phyloP scores from a whole-genome alignment of 495 filamentous ascomycete species.

The Neurospora tetraspora region DNA sequence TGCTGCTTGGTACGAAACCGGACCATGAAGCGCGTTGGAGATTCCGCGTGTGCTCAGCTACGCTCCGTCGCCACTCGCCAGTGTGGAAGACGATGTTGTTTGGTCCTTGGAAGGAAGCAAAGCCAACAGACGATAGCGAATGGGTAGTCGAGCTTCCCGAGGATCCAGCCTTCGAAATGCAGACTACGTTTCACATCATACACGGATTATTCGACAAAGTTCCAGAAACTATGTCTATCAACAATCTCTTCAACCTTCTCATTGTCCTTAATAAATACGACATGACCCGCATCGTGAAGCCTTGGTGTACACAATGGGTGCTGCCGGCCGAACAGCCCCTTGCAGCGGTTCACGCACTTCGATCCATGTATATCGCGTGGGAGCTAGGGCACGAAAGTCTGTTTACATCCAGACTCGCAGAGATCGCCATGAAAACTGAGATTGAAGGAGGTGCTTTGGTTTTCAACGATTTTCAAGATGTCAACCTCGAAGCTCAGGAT shows the following conservation, averaged over 20 bases:
- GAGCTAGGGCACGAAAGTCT: background rate
- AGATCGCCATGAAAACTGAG: background rate
- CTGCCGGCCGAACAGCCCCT: background rate
- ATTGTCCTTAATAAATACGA: background rate
- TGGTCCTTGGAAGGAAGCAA: slow-evolving; percentile 16
- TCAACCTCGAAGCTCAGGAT: background rate
- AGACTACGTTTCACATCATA: background rate
- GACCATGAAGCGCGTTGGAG: background rate
- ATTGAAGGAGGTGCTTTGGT: background rate
- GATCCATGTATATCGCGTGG: background rate
- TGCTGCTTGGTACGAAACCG: background rate
- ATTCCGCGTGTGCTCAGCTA: slow-evolving; percentile 17
- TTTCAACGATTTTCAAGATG: background rate
- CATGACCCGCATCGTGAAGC: background rate
- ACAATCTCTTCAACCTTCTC: background rate
- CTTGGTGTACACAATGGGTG: background rate
- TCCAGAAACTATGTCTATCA: background rate
- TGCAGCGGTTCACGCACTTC: rapidly evolving
- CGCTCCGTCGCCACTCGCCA: slow-evolving; percentile 11
- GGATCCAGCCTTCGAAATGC: slow-evolving; percentile 4
- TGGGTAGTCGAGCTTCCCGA: slow-evolving; percentile 23
- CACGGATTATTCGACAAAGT: background rate
- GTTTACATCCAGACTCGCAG: background rate
- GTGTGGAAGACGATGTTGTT: slow-evolving; percentile 22
- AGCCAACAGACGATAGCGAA: slow-evolving; percentile 6